Conservation (phyloP, 805 yeast genomes). For the Yarrowia deformans region DNA sequence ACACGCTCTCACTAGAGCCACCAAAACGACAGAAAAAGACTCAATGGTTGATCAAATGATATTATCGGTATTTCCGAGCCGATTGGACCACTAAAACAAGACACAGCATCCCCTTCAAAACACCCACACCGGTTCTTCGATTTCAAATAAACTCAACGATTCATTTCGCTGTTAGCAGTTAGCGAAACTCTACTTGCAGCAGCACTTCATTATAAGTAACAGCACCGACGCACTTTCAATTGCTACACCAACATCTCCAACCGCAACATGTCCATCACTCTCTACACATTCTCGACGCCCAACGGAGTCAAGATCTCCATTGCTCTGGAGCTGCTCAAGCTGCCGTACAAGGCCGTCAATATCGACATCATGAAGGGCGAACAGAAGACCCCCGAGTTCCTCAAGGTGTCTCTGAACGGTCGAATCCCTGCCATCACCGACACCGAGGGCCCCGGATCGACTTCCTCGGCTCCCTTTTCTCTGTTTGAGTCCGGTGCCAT, state of each 20-base stretch:
- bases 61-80: too few species aligned
- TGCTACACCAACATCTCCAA: neutral
- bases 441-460: conserved; percentile 44
- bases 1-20: too few species aligned
- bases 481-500: conserved; percentile 70
- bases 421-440: conserved; percentile 64
- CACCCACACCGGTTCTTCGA: neutral
- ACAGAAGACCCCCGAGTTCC: conserved; percentile 65
- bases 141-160: conserved; percentile 10
- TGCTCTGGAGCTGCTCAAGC: conserved; percentile 50
- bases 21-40: too few species aligned
- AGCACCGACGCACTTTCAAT: too few species aligned
- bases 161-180: conserved; percentile 4
- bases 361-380: conserved; percentile 55
- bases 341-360: conserved; percentile 50
- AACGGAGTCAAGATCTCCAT: conserved; percentile 55
- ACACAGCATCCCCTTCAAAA: too few species aligned
- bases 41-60: too few species aligned
- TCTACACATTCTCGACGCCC: conserved; percentile 56
- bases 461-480: conserved; percentile 51
- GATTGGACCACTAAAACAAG: too few species aligned
- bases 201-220: neutral
- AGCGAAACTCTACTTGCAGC: neutral
- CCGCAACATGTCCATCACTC: conserved; percentile 48
- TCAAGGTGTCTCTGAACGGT: conserved; percentile 67